Evolutionary conservation across 257 asterid genomes (phyloP), one percentile per base, ranked within the genome.

Genomic region (Prunella vulgaris): DNA sequence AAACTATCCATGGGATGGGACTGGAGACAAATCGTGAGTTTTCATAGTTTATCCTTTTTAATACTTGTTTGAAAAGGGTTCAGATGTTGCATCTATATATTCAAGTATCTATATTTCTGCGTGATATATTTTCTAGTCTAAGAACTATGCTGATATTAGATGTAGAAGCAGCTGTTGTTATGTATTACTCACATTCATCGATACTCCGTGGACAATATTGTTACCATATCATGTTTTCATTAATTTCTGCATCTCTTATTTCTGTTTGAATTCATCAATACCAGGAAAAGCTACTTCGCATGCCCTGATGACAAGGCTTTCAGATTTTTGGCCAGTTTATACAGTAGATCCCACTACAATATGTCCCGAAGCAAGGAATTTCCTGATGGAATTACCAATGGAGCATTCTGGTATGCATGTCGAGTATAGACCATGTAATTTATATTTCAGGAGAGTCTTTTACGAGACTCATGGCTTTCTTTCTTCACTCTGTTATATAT

Each of bases 1-100:
- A 75, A 90, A 93, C 70, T 93, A 87, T 77, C 98, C 98, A 72
- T 93, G 98, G 98, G 98, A 93, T 78, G 98, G 98, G 74, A 90
- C 96, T 53, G 77, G 72, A 63, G 85, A 90, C 80, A 83, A 78
- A 86, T 73, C 42, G 98, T 88, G 76, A 84, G 97, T 72, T 62
- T 66, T 24, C 38, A 60, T 17, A 32, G 49, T 61, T 38, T 9
- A 68, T 63, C 71, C 25, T 14, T 57, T 14, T 40, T 48, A 59
- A 53, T 46, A 40, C 32, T 57, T 74, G 0, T 21, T 44, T 20
- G 9, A 7, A 17, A 67, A 13, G 46, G 51, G 25, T 10, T 64
- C 42, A 44, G 52, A 73, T 68, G 28, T 37, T 52, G 54, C 37
- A 61, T 72, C 65, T 40, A 14, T 57, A 28, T 25, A 0, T 44